These are phyloP conservation scores for Russula griseocarnosa DNA, from an alignment of 768 basidiomycete genomes.

Conservation along the genomic window DNA sequence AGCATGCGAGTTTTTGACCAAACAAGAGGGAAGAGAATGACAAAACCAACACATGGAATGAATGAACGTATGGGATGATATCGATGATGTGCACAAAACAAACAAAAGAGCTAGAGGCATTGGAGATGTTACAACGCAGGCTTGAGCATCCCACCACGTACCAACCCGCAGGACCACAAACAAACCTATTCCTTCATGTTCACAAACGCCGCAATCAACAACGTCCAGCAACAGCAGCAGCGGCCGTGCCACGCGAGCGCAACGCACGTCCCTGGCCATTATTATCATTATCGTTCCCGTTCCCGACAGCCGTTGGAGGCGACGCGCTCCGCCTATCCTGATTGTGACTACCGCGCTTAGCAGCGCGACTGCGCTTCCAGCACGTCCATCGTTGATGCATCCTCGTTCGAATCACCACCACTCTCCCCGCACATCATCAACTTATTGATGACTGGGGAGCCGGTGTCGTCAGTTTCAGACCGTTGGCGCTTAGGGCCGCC, in stretches of 20 bases:
- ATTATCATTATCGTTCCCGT: background rate
- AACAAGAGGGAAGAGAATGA: background rate
- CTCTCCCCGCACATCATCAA: constrained; percentile 4
- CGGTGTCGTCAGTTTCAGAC: background rate
- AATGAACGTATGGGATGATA: background rate
- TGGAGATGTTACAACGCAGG: background rate
- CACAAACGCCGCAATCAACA: background rate
- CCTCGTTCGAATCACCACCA: constrained; percentile 3
- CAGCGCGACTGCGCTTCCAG: background rate
- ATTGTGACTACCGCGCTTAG: constrained; percentile 12
- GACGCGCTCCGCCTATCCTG: background rate
- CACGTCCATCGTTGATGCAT: background rate
- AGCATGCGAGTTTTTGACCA: constrained; percentile 1
- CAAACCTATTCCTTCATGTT: background rate
- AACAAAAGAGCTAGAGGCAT: background rate
- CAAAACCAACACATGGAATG: background rate
- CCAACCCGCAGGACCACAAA: too few species aligned
- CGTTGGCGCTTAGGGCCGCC: constrained; percentile 7
- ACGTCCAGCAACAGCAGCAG: background rate
- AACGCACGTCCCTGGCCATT: constrained; percentile 5
- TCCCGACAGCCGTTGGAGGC: background rate
- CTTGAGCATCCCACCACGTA: background rate
- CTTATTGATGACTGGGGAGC: background rate
- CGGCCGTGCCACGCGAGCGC: constrained; percentile 4
- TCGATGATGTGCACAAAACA: background rate